These are phyloP conservation scores for Elsinoe ampelina DNA, from an alignment of 2,329 filamentous ascomycete species.

Conservation along the genomic window DNA sequence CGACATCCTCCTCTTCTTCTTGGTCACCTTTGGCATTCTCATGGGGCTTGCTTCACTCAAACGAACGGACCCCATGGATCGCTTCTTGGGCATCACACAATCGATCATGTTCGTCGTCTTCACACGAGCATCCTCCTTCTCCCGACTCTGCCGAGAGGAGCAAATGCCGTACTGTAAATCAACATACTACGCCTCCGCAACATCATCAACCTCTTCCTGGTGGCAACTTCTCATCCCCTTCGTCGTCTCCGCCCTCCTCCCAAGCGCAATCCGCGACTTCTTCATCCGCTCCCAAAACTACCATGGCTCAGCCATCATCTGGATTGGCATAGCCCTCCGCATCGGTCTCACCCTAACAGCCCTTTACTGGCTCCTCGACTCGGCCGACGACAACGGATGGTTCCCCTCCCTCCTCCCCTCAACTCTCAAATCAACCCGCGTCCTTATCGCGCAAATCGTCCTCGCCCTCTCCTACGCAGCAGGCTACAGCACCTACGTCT, in stretches of 20 bases:
- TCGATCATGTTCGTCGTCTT: slow-evolving; percentile 74
- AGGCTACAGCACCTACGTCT: slow-evolving; percentile 75
- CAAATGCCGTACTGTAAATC: slow-evolving; percentile 96
- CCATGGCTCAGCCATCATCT: slow-evolving; percentile 72
- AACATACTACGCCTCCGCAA: slow-evolving; percentile 87
- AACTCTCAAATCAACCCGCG: slow-evolving; percentile 61
- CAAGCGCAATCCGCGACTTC: slow-evolving; percentile 68
- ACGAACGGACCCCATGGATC: slow-evolving; percentile 56
- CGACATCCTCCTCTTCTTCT: slow-evolving; percentile 83
- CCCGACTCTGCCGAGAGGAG: slow-evolving; percentile 89
- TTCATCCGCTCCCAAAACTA: slow-evolving; percentile 77
- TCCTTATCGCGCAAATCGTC: slow-evolving; percentile 69
- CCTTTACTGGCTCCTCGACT: slow-evolving; percentile 79
- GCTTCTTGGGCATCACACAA: slow-evolving; percentile 72
- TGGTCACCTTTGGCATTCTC: slow-evolving; percentile 76
- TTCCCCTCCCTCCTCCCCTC: slow-evolving; percentile 50
- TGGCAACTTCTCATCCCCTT: slow-evolving; percentile 84
- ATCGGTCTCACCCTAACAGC: slow-evolving; percentile 66
- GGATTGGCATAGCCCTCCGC: slow-evolving; percentile 75
- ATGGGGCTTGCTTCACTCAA: slow-evolving; percentile 66
- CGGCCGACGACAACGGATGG: slow-evolving; percentile 81
- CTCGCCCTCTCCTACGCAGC: slow-evolving; percentile 74
- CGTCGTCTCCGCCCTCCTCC: slow-evolving; percentile 60
- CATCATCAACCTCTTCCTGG: slow-evolving; percentile 81
- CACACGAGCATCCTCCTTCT: slow-evolving; percentile 72